Evolutionary conservation across 805 yeast species (phyloP).

Genomic region (Kregervanrija fluxuum): DNA sequence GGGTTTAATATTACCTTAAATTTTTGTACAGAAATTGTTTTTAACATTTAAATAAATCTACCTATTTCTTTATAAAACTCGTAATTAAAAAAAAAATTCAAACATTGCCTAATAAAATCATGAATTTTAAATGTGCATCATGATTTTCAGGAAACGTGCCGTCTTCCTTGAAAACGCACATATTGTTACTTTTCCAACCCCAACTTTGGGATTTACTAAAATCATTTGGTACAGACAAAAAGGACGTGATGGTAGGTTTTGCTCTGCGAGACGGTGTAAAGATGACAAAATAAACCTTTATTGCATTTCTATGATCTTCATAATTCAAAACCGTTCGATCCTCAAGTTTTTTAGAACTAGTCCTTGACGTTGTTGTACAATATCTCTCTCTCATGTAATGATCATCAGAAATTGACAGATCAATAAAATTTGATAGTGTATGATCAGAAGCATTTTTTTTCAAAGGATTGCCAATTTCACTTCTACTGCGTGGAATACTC

Average conservation of each 20-base stretch:
- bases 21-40: not conserved
- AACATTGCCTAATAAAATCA: conserved; percentile 42
- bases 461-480: not conserved
- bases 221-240: conserved; percentile 47
- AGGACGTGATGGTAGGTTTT: conserved; percentile 41
- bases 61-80: not conserved
- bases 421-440: conserved; percentile 14
- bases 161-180: conserved; percentile 45
- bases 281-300: conserved; percentile 45
- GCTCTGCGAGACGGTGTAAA: conserved; percentile 45
- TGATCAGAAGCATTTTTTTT: conserved; percentile 18
- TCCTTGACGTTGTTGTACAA: no score
- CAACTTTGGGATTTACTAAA: conserved; percentile 50
- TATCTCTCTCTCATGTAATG: not conserved
- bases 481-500: not conserved
- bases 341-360: no score
- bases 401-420: conserved; percentile 15
- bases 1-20: conserved; percentile 36
- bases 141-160: conserved; percentile 39
- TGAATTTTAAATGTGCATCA: conserved; percentile 38
- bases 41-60: not conserved
- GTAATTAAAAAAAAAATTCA: conserved; percentile 11
- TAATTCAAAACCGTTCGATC: conserved; percentile 18
- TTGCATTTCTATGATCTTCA: conserved; percentile 39
- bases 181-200: conserved; percentile 55